Base-by-base conservation (phyloP, 176 grass and related monocot genomes). In the Bothriochloa decipiens region DNA sequence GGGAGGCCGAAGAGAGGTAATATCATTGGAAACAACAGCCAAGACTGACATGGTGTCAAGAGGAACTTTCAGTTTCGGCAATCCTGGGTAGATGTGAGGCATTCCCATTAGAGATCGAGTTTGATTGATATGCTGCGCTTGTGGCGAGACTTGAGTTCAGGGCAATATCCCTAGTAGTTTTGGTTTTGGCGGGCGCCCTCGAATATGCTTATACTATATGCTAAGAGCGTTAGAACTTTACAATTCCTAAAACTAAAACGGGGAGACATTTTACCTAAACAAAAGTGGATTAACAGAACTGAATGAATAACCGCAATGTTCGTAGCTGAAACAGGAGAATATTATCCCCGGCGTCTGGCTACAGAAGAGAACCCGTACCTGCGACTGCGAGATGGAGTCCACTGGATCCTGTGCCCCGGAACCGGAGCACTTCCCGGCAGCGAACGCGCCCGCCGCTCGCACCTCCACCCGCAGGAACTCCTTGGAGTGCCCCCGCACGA, bases 401-500 rank as follows among this genome's bases (percentile, higher is more conserved):
- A 80, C n/a, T 4, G 74, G 75, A 40, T 87, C 27, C 3, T 68
- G 74, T 46, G 55, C 77, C 22, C 26, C 46, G 5, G 77, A 76
- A 71, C 50, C 46, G 0, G 47, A 70, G 76, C 41, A 71, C 79
- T 68, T 87, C 43, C 75, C 74, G 10, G 68, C 82, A 14, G 40
- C 61, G 65, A 83, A 66, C 6, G 76, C 50, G 65, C 25, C 58
- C 7, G 81, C 26, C 8, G 76, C 62, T 27, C 43, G 57, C 18
- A 98, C 76, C 11, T 92, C 85, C 85, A 98, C 91, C 15, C 78
- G 76, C 60, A 98, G 85, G 77, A 95, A 95, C 80, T 98, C 96
- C 85, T 98, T 93, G n/a, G 93, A 93, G 6, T 81, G 74, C 0
- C 93, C 93, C 14, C 89, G 85, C 3, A 83, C 77, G 49, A 98